Base-by-base conservation (phyloP, 225 moss, liverwort and hornwort species). In the Marchantia polymorpha region DNA sequence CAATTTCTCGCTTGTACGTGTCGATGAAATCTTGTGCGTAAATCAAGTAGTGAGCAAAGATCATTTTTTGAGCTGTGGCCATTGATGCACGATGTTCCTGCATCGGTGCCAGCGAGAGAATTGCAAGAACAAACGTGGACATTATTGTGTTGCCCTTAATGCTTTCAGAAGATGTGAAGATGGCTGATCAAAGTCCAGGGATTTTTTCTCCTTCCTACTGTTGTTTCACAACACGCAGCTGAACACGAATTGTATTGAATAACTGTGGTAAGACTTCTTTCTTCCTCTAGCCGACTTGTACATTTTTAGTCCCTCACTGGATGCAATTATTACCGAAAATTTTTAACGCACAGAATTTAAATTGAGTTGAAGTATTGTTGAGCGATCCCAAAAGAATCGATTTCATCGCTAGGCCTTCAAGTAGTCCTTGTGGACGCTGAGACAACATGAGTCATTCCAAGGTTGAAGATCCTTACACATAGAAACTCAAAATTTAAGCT, bases 21-120 rank as follows among this genome's bases (percentile, higher is more conserved):
- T 29, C 80, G 16, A 85, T 76, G 48, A 75, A 59, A 76, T 85
- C 85, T 0, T 25, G 60, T 23, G 10, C 76, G 51, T 87, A 87
- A 50, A 84, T 82, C 54, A 90, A 74, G 19, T 90, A 87, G 84
- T 87, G 85, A 10, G 85, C 87, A 23, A 90, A 87, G 14, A 87
- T 85, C 85, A 85, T n/a, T 20, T n/a, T 7, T 27, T 49, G 49
- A 6, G 66, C 78, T 0, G 13, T 9, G 22, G 64, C 75, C 5
- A 48, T 16, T 46, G n/a, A 14, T 77, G 56, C 61, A 9, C 54
- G 25, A 53, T 22, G 9, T 49, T 48, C 70, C 47, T 47, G 47
- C 47, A 48, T 47, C 70, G 49, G 22, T 19, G 48, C 48, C 8
- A 71, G 46, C 22, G 49, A 9, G 5, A 71, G 70, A 49, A 49